These are phyloP conservation scores for Suhomyces guaymorum DNA, from an alignment of 1,139 yeast genomes.

Conservation along the genomic window DNA sequence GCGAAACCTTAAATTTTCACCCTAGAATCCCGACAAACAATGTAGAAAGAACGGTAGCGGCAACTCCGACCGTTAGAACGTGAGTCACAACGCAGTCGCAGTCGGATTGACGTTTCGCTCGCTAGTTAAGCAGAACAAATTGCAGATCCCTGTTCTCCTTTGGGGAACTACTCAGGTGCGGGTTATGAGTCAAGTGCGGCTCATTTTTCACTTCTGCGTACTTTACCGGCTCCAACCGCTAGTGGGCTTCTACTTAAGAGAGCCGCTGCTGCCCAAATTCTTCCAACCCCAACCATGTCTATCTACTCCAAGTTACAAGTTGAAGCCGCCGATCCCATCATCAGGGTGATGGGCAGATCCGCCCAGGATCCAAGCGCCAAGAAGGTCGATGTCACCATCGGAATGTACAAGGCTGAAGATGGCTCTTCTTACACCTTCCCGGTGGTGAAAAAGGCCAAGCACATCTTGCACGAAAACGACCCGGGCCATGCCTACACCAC, in stretches of 20 bases:
- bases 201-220: background rate
- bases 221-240: background rate
- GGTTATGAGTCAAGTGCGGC: too few species aligned
- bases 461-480: slow-evolving; percentile 31
- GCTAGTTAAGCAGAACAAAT: too few species aligned
- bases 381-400: slow-evolving; percentile 45
- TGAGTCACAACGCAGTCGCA: too few species aligned
- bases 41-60: too few species aligned
- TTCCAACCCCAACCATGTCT: slow-evolving; percentile 14
- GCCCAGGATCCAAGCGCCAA: slow-evolving; percentile 29
- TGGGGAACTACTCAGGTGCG: too few species aligned
- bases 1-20: too few species aligned
- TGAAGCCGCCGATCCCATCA: slow-evolving; percentile 41
- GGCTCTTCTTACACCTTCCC: slow-evolving; percentile 44
- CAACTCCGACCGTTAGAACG: too few species aligned
- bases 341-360: slow-evolving; percentile 30
- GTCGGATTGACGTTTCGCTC: too few species aligned
- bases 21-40: too few species aligned
- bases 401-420: slow-evolving; percentile 43
- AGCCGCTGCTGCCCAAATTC: background rate
- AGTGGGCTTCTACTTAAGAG: too few species aligned
- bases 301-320: slow-evolving; percentile 28
- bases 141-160: background rate
- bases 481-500: slow-evolving; percentile 48
- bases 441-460: slow-evolving; percentile 38